Evolutionary conservation across 805 yeast genomes (phyloP).

Genomic region (Starmerella floris): DNA sequence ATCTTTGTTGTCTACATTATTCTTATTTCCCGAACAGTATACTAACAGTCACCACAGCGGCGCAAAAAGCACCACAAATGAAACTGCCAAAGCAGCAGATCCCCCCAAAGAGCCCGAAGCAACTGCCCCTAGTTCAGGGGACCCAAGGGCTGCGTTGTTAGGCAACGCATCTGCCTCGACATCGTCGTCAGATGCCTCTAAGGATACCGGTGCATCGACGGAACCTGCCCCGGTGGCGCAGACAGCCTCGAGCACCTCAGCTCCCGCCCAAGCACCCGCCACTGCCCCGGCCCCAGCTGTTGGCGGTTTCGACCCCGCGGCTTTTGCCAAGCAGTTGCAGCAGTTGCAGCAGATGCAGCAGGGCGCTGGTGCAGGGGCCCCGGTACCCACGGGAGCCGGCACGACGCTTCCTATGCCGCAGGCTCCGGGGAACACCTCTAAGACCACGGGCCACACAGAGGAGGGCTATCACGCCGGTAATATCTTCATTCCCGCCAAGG

Average conservation of each 20-base stretch:
- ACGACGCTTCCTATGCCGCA: not conserved
- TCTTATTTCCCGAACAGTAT: slow-evolving; percentile 19
- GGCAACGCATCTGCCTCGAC: not conserved
- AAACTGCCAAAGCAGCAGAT: not conserved
- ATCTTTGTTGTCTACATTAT: not conserved
- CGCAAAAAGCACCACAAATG: slow-evolving; percentile 23
- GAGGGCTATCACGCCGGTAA: slow-evolving; percentile 26
- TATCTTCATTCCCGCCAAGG: slow-evolving; percentile 44
- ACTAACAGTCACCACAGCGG: slow-evolving; percentile 24
- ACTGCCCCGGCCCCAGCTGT: slow-evolving; percentile 15
- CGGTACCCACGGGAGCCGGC: slow-evolving; percentile 5
- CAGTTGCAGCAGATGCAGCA: slow-evolving; percentile 23
- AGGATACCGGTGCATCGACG: too few species aligned
- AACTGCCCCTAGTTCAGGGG: slow-evolving; percentile 1
- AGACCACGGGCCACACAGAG: slow-evolving; percentile 13
- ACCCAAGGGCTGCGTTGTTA: slow-evolving; percentile 5
- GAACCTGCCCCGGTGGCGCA: too few species aligned
- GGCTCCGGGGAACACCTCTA: not conserved
- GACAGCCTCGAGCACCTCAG: not conserved
- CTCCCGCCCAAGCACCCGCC: slow-evolving; percentile 4
- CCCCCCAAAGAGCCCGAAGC: not conserved
- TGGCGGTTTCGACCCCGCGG: slow-evolving; percentile 20
- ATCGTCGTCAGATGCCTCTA: not conserved
- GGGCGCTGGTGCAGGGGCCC: slow-evolving; percentile 1
- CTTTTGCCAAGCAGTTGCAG: slow-evolving; percentile 20